Base-by-base conservation (phyloP, 352 stramenopile genomes). In the Phytophthora niederhauseri region DNA sequence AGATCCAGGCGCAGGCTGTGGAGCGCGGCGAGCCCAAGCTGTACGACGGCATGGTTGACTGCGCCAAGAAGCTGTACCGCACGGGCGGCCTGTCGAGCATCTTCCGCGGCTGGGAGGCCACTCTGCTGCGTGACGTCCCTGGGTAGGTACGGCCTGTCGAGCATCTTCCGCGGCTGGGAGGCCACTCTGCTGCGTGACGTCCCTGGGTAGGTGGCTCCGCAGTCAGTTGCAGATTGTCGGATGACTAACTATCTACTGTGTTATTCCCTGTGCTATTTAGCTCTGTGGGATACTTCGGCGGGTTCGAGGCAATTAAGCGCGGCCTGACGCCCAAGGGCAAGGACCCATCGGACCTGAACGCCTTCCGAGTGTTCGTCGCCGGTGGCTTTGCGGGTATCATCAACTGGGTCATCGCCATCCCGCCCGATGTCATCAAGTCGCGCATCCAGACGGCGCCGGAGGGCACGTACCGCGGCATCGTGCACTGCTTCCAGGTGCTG, bases 391-490 rank as follows among this genome's bases (percentile, higher is more conserved):
- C 96, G 15, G 91, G 91, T 80, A 92, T 94, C 68, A 89, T 98
- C 70, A 99, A 97, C 79, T 99, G 97, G 97, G 81, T 82, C 34
- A 91, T 99, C 19, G 87, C 90, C 22, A 99, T 99, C 61, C 97
- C 97, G 26, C 82, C 95, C 1, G 97, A 99, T 82, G 94, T 98
- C 38, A 81, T 99, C 70, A 99, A 99, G 84, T 98, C 89, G 46
- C 86, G 97, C 70, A 98, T 97, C 75, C 97, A 99, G 80, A 98
- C 96, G 0, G 96, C 96, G 15, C 94, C 96, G 14, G 96, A 98
- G 49, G 97, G 97, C 36, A 98, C 87, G 53, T 99, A 99, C 80
- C 90, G 78, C 26, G 92, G 94, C 49, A 86, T 99, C 30, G 48
- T 81, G 52, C 92, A 99, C 73, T 97, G 98, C 57, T 94, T 93